These are phyloP conservation scores for Wallacemonas rigidus DNA, from an alignment of 208 protist species.

Conservation along the genomic window DNA sequence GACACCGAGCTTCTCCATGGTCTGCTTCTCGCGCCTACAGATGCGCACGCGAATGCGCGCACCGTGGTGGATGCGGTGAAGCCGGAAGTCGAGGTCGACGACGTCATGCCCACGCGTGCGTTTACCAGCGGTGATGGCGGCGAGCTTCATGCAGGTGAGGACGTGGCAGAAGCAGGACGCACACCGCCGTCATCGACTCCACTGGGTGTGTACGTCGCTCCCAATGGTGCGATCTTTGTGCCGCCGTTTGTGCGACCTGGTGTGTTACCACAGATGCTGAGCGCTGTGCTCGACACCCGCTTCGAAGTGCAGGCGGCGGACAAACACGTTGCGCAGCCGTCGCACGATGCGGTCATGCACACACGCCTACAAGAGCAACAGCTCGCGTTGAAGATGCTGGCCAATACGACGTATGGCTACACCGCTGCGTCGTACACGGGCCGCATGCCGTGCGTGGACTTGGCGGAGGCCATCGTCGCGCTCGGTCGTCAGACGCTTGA, in stretches of 20 bases:
- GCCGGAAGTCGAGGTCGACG: too few species aligned
- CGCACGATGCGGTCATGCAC: conserved; percentile 48
- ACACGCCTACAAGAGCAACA: conserved; percentile 96
- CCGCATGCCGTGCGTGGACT: conserved; percentile 98
- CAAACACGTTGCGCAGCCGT: conserved; percentile 57
- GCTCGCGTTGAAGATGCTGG: conserved; percentile 98
- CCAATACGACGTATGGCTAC: conserved; percentile 99
- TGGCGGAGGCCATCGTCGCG: conserved; percentile 95
- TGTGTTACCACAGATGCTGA: conserved; percentile 78
- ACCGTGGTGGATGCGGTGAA: neutral
- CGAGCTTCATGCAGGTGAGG: too few species aligned
- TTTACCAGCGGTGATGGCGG: too few species aligned
- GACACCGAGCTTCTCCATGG: conserved; percentile 54
- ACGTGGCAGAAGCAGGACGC: too few species aligned
- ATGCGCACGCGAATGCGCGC: conserved; percentile 14
- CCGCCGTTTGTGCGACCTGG: conserved; percentile 50
- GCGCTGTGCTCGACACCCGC: conserved; percentile 74
- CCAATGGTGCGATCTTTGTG: conserved; percentile 84
- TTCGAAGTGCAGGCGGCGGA: conserved; percentile 81
- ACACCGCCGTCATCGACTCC: neutral
- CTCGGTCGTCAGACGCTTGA: conserved; percentile 99
- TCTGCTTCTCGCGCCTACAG: conserved; percentile 47
- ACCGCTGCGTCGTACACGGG: conserved; percentile 98
- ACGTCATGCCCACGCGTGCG: too few species aligned
- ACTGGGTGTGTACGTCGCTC: conserved; percentile 53